A percentile compares a stretch with the other conserved stretches of the same genome.
Conservation (phyloP, 305 asterid species). For the Rubia balearica region DNA sequence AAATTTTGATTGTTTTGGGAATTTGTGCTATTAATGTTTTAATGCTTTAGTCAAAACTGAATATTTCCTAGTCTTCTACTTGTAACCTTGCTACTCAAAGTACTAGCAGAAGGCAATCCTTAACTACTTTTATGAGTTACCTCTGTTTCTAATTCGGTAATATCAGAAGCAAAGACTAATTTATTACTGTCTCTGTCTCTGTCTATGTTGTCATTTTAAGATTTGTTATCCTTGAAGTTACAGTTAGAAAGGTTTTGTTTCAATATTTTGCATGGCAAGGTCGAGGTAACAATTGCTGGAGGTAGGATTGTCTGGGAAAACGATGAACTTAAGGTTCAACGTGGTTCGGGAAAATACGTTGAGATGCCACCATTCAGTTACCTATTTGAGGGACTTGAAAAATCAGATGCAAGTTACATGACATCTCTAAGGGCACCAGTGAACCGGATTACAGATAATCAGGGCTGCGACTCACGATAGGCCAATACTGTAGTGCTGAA, state of each 20-base stretch:
- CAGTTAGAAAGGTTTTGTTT: conserved; percentile 2
- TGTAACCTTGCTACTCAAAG: too few species aligned
- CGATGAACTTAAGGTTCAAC: conserved; percentile 54
- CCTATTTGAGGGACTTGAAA: conserved; percentile 66
- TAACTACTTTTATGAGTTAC: neutral
- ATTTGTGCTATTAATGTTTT: neutral
- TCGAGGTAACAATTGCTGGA: conserved; percentile 85
- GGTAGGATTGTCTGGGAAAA: conserved; percentile 89
- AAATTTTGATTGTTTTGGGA: neutral
- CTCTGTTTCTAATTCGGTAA: neutral
- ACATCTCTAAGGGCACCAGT: conserved; percentile 79
- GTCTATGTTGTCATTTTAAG: neutral
- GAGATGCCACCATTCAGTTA: conserved; percentile 74
- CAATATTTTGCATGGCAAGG: conserved; percentile 56
- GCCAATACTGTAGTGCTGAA: neutral
- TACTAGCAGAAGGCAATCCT: neutral
- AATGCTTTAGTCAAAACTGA: neutral
- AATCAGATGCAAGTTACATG: conserved; percentile 49
- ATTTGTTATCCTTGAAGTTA: neutral
- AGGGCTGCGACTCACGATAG: conserved; percentile 14
- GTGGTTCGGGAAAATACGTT: conserved; percentile 73
- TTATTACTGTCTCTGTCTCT: neutral
- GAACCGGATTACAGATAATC: conserved; percentile 30
- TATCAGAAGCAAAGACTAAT: neutral
- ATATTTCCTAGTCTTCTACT: neutral